A percentile compares a stretch with the other conserved stretches of the same genome.
Evolutionary conservation across 352 stramenopile genomes (phyloP).

Genomic region (Phytophthora boehmeriae): DNA sequence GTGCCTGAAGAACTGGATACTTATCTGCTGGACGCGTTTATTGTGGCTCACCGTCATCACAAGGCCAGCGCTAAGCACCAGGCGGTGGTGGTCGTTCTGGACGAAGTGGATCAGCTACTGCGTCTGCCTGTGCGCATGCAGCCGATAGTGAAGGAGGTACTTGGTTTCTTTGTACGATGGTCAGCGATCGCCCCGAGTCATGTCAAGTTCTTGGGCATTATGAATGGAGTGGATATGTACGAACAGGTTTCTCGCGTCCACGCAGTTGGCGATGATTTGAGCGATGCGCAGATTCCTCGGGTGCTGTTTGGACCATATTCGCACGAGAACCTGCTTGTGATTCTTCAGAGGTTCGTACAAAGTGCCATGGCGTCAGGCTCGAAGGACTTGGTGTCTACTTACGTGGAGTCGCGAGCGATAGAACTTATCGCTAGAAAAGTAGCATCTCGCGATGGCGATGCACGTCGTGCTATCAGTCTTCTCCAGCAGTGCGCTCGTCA

Average conservation of each 20-base stretch:
- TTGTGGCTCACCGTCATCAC: slow-evolving; percentile 15
- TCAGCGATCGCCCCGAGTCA: slow-evolving; percentile 35
- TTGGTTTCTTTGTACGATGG: slow-evolving; percentile 69
- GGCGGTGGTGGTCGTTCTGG: slow-evolving; percentile 50
- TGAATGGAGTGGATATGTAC: slow-evolving; percentile 84
- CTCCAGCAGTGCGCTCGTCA: slow-evolving; percentile 63
- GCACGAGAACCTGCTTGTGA: slow-evolving; percentile 51
- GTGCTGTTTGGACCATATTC: slow-evolving; percentile 69
- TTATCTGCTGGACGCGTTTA: slow-evolving; percentile 53
- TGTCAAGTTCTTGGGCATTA: slow-evolving; percentile 67
- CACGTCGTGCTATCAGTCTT: slow-evolving; percentile 60
- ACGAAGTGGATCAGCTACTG: slow-evolving; percentile 73
- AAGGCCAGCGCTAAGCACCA: background rate
- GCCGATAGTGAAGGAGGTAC: slow-evolving; percentile 50
- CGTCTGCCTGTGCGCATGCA: slow-evolving; percentile 48
- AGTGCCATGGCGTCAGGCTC: slow-evolving; percentile 2
- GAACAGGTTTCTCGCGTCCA: slow-evolving; percentile 49
- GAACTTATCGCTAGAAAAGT: slow-evolving; percentile 76
- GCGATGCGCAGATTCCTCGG: slow-evolving; percentile 34
- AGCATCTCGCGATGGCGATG: slow-evolving; percentile 68
- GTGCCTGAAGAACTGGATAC: slow-evolving; percentile 46
- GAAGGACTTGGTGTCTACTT: background rate
- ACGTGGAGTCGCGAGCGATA: slow-evolving; percentile 54
- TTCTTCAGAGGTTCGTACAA: slow-evolving; percentile 50
- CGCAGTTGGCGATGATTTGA: slow-evolving; percentile 8